phyloP scores from a whole-genome alignment of 2,329 filamentous ascomycete genomes.

The Colletotrichum limetticola region DNA sequence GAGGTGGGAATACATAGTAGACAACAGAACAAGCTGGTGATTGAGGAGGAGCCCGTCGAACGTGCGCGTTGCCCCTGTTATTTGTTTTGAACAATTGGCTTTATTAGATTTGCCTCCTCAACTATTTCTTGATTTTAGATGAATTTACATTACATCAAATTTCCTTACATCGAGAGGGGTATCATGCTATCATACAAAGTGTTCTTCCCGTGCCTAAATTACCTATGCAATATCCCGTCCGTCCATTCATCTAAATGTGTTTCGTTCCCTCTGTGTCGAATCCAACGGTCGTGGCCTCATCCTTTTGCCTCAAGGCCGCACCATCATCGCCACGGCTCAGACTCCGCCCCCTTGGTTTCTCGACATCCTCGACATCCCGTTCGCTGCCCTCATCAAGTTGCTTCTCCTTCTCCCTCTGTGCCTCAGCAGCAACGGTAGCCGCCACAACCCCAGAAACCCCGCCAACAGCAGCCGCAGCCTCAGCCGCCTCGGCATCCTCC shows the following conservation, averaged over 20 bases:
- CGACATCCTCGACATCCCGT: neutral
- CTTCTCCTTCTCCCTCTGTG: neutral
- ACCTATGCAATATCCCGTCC: neutral
- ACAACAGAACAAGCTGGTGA: neutral
- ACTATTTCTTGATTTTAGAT: neutral
- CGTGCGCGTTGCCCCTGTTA: too few relatives aligned
- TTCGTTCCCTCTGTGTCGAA: neutral
- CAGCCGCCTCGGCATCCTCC: constrained; percentile 13
- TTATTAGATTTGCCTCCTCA: too few relatives aligned
- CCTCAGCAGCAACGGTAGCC: neutral
- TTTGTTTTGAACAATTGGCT: too few relatives aligned
- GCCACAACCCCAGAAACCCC: neutral
- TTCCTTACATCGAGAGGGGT: neutral
- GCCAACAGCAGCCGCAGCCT: neutral
- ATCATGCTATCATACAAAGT: neutral
- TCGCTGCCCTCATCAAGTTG: neutral
- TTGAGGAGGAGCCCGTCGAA: too few relatives aligned
- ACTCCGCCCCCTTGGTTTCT: neutral
- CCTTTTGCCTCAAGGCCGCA: neutral
- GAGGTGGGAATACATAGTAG: neutral
- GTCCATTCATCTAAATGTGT: neutral
- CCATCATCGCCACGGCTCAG: neutral
- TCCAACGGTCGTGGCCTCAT: neutral
- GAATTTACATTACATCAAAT: neutral
- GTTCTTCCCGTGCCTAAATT: neutral